A percentile compares a stretch with the other conserved stretches of the same genome.
Evolutionary conservation across 2,329 filamentous ascomycete species (phyloP).

Genomic region (Leptographium radiaticola): DNA sequence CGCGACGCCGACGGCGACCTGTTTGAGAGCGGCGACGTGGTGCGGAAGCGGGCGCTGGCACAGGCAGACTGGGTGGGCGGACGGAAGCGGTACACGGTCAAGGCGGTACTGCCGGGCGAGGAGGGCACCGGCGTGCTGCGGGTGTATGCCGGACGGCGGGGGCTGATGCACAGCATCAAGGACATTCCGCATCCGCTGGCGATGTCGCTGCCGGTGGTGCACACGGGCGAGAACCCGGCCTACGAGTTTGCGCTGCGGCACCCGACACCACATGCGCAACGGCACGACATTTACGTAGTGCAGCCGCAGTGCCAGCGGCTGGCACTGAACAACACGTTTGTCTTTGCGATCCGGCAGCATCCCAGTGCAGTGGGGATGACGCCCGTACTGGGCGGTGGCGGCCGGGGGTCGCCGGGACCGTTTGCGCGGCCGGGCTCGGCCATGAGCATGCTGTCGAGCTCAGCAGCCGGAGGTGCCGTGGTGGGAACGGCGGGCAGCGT

Average conservation of each 20-base stretch:
- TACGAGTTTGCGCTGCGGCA: slow-evolving; percentile 91
- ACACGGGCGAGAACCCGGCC: slow-evolving; percentile 81
- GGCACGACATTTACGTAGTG: slow-evolving; percentile 92
- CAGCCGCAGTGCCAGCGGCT: slow-evolving; percentile 86
- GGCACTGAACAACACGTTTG: slow-evolving; percentile 92
- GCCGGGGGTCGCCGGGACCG: slow-evolving; percentile 38
- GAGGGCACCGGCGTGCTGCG: slow-evolving; percentile 82
- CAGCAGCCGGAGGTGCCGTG: slow-evolving; percentile 23
- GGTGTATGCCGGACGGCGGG: slow-evolving; percentile 85
- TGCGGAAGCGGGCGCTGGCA: slow-evolving; percentile 75
- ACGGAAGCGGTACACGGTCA: slow-evolving; percentile 83
- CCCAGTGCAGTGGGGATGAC: slow-evolving; percentile 44
- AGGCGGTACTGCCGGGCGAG: slow-evolving; percentile 81
- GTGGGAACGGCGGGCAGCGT: slow-evolving; percentile 37
- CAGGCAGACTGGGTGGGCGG: slow-evolving; percentile 85
- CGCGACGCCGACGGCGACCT: slow-evolving; percentile 79
- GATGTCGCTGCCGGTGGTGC: slow-evolving; percentile 77
- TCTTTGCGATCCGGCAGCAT: slow-evolving; percentile 91
- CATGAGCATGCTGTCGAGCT: slow-evolving; percentile 51
- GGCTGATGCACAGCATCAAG: slow-evolving; percentile 94
- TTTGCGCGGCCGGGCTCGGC: slow-evolving; percentile 48
- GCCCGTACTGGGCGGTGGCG: slow-evolving; percentile 12
- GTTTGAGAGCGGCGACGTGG: slow-evolving; percentile 80
- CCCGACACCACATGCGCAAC: slow-evolving; percentile 92
- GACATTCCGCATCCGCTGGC: slow-evolving; percentile 90